Evolutionary conservation across 805 yeast species (phyloP).

Genomic region (Wickerhamiella domercqiae): DNA sequence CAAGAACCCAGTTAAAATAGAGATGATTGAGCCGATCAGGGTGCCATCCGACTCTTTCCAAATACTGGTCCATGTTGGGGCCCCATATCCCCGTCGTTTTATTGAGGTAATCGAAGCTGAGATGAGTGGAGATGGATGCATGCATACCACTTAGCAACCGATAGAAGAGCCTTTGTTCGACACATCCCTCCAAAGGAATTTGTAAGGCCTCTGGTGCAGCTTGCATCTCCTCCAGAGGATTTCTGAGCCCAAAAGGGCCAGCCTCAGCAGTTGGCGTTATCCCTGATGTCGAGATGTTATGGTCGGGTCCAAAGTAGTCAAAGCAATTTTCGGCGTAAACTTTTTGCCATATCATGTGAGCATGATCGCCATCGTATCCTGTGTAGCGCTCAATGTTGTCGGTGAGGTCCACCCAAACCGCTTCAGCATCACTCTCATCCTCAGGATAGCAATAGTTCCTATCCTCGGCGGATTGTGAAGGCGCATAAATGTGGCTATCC

Average conservation of each 20-base stretch:
- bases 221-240: neutral
- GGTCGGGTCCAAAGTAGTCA: slow-evolving; percentile 25
- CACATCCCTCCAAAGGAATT: slow-evolving; percentile 30
- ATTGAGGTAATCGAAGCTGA: slow-evolving; percentile 68
- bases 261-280: neutral
- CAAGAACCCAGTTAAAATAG: slow-evolving; percentile 82
- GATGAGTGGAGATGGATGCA: slow-evolving; percentile 85
- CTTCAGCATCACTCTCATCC: slow-evolving; percentile 25
- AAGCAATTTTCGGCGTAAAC: slow-evolving; percentile 88
- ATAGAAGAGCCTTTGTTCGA: slow-evolving; percentile 80
- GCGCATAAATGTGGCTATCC: slow-evolving; percentile 11
- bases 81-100: slow-evolving; percentile 63
- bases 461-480: neutral
- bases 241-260: no score
- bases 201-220: slow-evolving; percentile 15
- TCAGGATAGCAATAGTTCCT: slow-evolving; percentile 28
- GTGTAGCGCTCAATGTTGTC: slow-evolving; percentile 94
- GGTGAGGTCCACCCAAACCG: slow-evolving; percentile 67
- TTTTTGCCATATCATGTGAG: slow-evolving; percentile 83
- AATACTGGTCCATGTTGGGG: slow-evolving; percentile 67
- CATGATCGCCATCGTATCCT: slow-evolving; percentile 88
- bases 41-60: slow-evolving; percentile 77
- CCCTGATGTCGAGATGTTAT: neutral
- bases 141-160: slow-evolving; percentile 86
- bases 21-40: slow-evolving; percentile 82